phyloP scores from a whole-genome alignment of 2,329 filamentous ascomycete genomes.

The Neonectria faginata region DNA sequence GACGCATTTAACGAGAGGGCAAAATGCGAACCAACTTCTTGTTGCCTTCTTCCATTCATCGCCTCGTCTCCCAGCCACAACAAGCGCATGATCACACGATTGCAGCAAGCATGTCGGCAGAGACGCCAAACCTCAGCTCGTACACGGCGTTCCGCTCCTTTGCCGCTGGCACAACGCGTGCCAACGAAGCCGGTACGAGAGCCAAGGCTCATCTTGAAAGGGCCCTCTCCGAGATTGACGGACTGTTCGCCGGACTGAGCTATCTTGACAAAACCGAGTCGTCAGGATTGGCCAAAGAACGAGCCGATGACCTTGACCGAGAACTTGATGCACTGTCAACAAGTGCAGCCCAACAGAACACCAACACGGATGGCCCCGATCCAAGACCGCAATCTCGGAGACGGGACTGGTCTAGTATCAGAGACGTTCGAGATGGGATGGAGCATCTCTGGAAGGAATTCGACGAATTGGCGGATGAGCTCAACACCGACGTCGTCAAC shows the following conservation, averaged over 20 bases:
- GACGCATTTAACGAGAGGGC: not conserved
- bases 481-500: slow-evolving; percentile 14
- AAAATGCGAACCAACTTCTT: not conserved
- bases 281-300: too few relatives aligned
- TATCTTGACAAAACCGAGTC: slow-evolving; percentile 24
- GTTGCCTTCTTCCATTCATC: not conserved
- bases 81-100: not conserved
- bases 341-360: not conserved
- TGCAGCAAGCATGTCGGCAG: slow-evolving; percentile 7
- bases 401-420: slow-evolving; percentile 21
- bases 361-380: not conserved
- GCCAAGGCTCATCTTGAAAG: slow-evolving; percentile 13
- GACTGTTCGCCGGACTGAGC: slow-evolving; percentile 29
- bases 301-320: not conserved
- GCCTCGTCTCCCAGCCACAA: not conserved
- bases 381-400: not conserved
- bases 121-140: not conserved
- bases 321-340: slow-evolving; percentile 13
- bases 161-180: slow-evolving; percentile 11
- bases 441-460: slow-evolving; percentile 28
- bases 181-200: not conserved
- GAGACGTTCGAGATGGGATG: slow-evolving; percentile 20
- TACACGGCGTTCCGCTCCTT: slow-evolving; percentile 11
- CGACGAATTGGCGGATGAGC: not conserved
- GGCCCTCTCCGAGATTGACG: slow-evolving; percentile 30